Conservation (phyloP, 2,329 filamentous ascomycete genomes). For the Chlorencoelia australis region DNA sequence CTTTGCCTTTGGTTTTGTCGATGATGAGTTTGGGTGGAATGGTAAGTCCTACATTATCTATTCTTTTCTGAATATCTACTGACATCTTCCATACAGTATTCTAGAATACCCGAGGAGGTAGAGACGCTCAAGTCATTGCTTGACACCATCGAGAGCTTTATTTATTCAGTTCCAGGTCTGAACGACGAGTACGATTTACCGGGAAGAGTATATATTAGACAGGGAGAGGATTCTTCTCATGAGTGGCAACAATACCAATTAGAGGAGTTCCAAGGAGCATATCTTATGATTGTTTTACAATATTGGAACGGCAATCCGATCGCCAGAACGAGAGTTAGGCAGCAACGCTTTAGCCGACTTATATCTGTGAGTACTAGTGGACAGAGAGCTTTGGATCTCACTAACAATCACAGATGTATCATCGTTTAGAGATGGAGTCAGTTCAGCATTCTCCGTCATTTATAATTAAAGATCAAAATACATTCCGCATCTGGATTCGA, state of each 20-base stretch:
- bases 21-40: conserved; percentile 25
- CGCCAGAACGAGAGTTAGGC: conserved; percentile 22
- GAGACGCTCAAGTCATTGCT: conserved; percentile 17
- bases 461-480: conserved; percentile 19
- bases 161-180: conserved; percentile 21
- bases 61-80: conserved; percentile 3
- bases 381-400: too few relatives aligned
- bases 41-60: conserved; percentile 12
- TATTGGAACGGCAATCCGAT: conserved; percentile 24
- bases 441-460: conserved; percentile 18
- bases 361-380: conserved; percentile 17
- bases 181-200: conserved; percentile 23
- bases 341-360: conserved; percentile 22
- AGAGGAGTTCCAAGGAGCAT: conserved; percentile 25
- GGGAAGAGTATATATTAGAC: conserved; percentile 18
- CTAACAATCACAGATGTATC: conserved; percentile 19
- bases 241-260: conserved; percentile 25
- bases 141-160: conserved; percentile 21
- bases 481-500: conserved; percentile 22
- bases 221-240: conserved; percentile 14
- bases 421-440: conserved; percentile 17
- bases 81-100: conserved; percentile 17
- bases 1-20: conserved; percentile 22
- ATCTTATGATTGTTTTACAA: conserved; percentile 25
- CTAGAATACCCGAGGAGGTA: conserved; percentile 16